Conservation (phyloP, 495 filamentous ascomycete species). For the Annulohypoxylon bovei region DNA sequence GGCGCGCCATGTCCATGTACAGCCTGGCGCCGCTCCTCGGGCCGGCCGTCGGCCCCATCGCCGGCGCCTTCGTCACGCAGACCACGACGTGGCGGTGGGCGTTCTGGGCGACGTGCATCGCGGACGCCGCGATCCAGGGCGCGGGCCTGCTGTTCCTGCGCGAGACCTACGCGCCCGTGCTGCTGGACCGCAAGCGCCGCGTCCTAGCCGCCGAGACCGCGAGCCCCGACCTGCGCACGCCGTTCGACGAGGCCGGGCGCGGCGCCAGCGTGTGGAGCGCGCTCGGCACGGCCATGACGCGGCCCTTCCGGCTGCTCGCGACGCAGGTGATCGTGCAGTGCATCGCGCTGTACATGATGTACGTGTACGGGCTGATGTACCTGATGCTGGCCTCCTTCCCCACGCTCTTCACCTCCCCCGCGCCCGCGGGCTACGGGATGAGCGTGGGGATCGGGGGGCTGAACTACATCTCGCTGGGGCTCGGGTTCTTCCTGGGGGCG, state of each 20-base stretch:
- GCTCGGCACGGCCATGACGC: constrained; percentile 58
- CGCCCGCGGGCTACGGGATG: constrained; percentile 64
- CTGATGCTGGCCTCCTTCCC: constrained; percentile 77
- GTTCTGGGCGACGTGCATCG: constrained; percentile 72
- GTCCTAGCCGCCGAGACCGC: constrained; percentile 70
- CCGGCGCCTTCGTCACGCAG: constrained; percentile 72
- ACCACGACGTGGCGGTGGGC: constrained; percentile 77
- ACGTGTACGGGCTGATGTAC: constrained; percentile 78
- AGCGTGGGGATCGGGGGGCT: constrained; percentile 69
- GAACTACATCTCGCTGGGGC: constrained; percentile 74
- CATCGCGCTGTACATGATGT: constrained; percentile 60
- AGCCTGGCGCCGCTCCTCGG: constrained; percentile 71
- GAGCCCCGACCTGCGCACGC: constrained; percentile 70
- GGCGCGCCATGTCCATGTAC: constrained; percentile 71
- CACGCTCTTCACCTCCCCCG: constrained; percentile 61
- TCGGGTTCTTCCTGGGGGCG: constrained; percentile 73
- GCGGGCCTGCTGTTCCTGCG: constrained; percentile 72
- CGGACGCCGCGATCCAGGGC: constrained; percentile 68
- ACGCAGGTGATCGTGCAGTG: constrained; percentile 70
- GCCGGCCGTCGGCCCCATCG: constrained; percentile 71
- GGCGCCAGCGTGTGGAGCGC: constrained; percentile 49
- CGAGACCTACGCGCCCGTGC: constrained; percentile 74
- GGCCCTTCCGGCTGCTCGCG: constrained; percentile 66
- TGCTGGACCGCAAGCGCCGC: constrained; percentile 66
- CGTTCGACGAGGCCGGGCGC: constrained; percentile 62